A percentile compares a stretch with the other conserved stretches of the same genome.
Evolutionary conservation across 2,329 filamentous ascomycete species (phyloP).

Genomic region (Trichocomaceae sp.): DNA sequence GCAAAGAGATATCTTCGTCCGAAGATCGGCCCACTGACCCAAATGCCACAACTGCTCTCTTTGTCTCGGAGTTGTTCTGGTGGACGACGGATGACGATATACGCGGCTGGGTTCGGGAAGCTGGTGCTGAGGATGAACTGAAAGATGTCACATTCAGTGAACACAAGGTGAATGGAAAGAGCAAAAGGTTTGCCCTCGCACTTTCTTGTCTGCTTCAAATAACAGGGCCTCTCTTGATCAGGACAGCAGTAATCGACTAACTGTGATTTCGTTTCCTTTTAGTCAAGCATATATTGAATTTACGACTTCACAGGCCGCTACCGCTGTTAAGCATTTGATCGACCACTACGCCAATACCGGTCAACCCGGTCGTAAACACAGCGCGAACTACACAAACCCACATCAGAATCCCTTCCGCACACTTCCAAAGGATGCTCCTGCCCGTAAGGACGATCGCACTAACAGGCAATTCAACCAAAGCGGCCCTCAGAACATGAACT

Average conservation of each 20-base stretch:
- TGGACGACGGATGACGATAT: constrained; percentile 96
- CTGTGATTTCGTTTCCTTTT: background rate
- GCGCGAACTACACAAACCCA: constrained; percentile 67
- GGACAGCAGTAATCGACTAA: background rate
- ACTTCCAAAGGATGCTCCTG: constrained; percentile 77
- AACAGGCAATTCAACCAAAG: constrained; percentile 41
- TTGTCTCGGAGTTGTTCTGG: constrained; percentile 89
- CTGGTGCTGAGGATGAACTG: constrained; percentile 74
- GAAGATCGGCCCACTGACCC: constrained; percentile 53
- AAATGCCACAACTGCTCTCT: constrained; percentile 62
- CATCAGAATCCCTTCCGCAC: constrained; percentile 83
- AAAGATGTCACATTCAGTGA: constrained; percentile 95
- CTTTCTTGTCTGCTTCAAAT: background rate
- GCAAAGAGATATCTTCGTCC: constrained; percentile 47
- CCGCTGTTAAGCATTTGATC: constrained; percentile 74
- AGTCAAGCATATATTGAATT: constrained; percentile 81
- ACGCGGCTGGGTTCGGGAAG: constrained; percentile 73
- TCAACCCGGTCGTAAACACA: constrained; percentile 59
- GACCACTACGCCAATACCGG: constrained; percentile 56
- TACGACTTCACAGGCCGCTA: constrained; percentile 72
- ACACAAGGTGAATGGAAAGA: constrained; percentile 98
- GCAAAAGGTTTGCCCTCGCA: constrained; percentile 78
- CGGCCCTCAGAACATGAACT: constrained; percentile 35
- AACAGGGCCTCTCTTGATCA: background rate
- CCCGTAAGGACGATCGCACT: constrained; percentile 58